phyloP scores from a whole-genome alignment of 345 rosid species.

The Hypericum androsaemum region DNA sequence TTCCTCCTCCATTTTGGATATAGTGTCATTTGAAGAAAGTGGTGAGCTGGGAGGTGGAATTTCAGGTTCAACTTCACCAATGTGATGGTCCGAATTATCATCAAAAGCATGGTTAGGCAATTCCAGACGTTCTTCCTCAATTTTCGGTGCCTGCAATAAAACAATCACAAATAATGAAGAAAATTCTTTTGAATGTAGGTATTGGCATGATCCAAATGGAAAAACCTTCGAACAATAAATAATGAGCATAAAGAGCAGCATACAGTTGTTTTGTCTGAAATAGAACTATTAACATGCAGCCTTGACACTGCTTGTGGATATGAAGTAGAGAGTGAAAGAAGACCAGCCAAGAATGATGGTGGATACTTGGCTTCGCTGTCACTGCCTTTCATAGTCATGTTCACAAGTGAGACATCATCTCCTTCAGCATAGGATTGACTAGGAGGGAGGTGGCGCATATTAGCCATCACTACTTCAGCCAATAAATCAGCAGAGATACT shows the following conservation, averaged over 20 bases:
- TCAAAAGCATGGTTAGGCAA: constrained; percentile 17
- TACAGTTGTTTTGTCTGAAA: constrained; percentile 35
- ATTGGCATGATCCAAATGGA: not conserved
- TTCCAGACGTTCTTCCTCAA: constrained; percentile 35
- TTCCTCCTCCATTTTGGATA: constrained; percentile 31
- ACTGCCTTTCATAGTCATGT: constrained; percentile 64
- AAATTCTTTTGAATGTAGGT: not conserved
- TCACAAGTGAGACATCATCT: constrained; percentile 40
- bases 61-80: constrained; percentile 40
- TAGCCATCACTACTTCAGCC: constrained; percentile 93
- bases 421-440: constrained; percentile 38
- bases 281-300: constrained; percentile 28
- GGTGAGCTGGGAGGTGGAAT: constrained; percentile 30
- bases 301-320: constrained; percentile 64
- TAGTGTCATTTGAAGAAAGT: constrained; percentile 31
- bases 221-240: not conserved
- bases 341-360: constrained; percentile 56
- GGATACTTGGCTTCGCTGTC: constrained; percentile 61
- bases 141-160: constrained; percentile 12
- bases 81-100: constrained; percentile 19
- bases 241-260: not conserved
- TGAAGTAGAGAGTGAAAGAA: constrained; percentile 64
- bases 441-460: constrained; percentile 68
- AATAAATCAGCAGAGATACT: constrained; percentile 89
- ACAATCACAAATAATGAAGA: not conserved